phyloP scores from a whole-genome alignment of 1,284 basidiomycete genomes.

The Athelia psychrophila region DNA sequence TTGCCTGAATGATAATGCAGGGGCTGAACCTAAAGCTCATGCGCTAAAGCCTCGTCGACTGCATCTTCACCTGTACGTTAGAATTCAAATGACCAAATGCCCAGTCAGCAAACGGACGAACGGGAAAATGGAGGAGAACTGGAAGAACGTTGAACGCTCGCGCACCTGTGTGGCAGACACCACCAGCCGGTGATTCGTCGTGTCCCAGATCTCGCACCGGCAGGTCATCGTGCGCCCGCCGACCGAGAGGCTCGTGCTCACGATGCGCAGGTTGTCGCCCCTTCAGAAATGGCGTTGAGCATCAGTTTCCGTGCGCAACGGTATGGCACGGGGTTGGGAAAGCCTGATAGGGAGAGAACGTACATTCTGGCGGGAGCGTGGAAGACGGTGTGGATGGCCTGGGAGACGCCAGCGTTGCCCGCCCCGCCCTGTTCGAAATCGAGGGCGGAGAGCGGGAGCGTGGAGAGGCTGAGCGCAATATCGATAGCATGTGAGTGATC shows the following conservation, averaged over 20 bases:
- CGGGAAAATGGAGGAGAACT: too few species aligned
- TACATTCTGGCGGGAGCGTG: slow-evolving; percentile 36
- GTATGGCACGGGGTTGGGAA: neutral
- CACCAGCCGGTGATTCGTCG: slow-evolving; percentile 32
- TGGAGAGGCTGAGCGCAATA: slow-evolving; percentile 25
- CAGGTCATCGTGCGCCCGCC: slow-evolving; percentile 30
- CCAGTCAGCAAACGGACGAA: neutral
- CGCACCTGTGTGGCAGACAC: slow-evolving; percentile 37
- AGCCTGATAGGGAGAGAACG: slow-evolving; percentile 10
- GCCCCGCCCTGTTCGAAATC: slow-evolving; percentile 17
- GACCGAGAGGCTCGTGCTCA: slow-evolving; percentile 33
- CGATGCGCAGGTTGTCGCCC: slow-evolving; percentile 35
- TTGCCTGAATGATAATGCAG: too few species aligned
- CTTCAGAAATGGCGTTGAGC: slow-evolving; percentile 16
- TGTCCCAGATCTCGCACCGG: slow-evolving; percentile 40
- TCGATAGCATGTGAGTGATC: neutral
- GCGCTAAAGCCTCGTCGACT: neutral
- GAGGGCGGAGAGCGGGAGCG: slow-evolving; percentile 24
- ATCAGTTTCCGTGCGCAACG: too few species aligned
- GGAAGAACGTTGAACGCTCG: too few species aligned
- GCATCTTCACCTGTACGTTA: neutral
- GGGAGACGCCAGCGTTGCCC: slow-evolving; percentile 33
- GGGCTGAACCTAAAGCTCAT: too few species aligned
- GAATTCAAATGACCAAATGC: neutral
- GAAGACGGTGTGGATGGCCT: slow-evolving; percentile 36